These are phyloP conservation scores for Barbarea vulgaris DNA, from an alignment of 345 rosid species.

Conservation along the genomic window DNA sequence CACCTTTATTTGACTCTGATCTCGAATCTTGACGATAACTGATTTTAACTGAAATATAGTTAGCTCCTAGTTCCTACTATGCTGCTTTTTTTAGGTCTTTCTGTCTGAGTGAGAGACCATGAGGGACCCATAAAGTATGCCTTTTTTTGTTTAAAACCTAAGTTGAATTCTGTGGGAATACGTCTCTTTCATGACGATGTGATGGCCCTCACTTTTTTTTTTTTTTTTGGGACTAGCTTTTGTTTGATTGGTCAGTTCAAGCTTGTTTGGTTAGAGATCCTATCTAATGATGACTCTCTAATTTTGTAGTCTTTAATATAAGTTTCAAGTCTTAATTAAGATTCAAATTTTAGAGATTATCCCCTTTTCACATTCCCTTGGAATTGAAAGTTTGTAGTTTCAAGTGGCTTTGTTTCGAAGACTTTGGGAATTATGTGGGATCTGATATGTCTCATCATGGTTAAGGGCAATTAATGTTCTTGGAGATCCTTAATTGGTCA, in stretches of 20 bases:
- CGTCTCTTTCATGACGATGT: slow-evolving; percentile 35
- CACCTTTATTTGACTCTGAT: slow-evolving; percentile 29
- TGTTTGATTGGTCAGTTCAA: slow-evolving; percentile 19
- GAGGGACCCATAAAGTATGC: slow-evolving; percentile 43
- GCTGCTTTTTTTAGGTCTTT: slow-evolving; percentile 22
- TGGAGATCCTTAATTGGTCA: background rate
- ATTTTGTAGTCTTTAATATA: background rate
- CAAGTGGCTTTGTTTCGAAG: slow-evolving; percentile 9
- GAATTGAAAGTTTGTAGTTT: slow-evolving; percentile 6
- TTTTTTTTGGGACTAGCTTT: slow-evolving; percentile 15
- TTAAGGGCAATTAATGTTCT: background rate
- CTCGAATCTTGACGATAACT: slow-evolving; percentile 16
- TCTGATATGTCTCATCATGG: background rate
- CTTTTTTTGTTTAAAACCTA: slow-evolving; percentile 18
- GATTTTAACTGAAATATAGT: slow-evolving; percentile 32
- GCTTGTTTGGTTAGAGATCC: slow-evolving; percentile 19
- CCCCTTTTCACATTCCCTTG: background rate
- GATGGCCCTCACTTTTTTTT: slow-evolving; percentile 3
- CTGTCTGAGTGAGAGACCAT: background rate
- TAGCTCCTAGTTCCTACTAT: slow-evolving; percentile 15
- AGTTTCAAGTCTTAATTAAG: background rate
- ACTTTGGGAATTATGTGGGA: background rate
- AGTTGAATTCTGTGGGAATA: slow-evolving; percentile 23
- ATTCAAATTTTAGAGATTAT: background rate
- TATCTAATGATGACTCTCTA: background rate